These are phyloP conservation scores for Fusarium beomiforme DNA, from an alignment of 2,329 filamentous ascomycete genomes.

Conservation along the genomic window DNA sequence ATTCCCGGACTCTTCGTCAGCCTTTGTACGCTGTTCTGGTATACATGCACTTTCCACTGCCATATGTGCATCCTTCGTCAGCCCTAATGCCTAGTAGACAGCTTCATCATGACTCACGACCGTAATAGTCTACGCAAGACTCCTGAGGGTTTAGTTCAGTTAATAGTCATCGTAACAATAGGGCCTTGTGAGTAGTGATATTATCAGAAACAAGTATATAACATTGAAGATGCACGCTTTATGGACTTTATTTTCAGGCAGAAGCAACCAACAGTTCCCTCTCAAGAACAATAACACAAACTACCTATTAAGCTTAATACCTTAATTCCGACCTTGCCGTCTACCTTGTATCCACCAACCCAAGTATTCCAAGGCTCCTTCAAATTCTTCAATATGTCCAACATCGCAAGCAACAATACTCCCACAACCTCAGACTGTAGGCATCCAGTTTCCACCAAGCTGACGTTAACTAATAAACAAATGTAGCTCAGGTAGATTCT, in stretches of 20 bases:
- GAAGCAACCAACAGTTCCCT: slow-evolving; percentile 6
- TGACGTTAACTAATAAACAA: slow-evolving; percentile 4
- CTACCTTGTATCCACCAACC: neutral
- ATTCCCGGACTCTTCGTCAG: slow-evolving; percentile 25
- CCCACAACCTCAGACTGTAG: slow-evolving; percentile 28
- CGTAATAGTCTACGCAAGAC: slow-evolving; percentile 22
- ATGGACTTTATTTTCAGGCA: slow-evolving; percentile 14
- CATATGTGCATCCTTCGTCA: slow-evolving; percentile 1
- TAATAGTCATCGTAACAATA: neutral
- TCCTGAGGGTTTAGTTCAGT: neutral
- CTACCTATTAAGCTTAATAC: slow-evolving; percentile 10
- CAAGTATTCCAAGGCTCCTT: neutral
- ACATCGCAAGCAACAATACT: slow-evolving; percentile 20
- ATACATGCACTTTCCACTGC: slow-evolving; percentile 9
- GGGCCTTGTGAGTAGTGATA: neutral
- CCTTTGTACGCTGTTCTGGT: slow-evolving; percentile 14
- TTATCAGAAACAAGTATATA: slow-evolving; percentile 37
- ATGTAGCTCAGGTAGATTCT: slow-evolving; percentile 18
- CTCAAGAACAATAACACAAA: neutral
- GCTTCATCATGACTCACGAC: slow-evolving; percentile 42
- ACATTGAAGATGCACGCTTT: neutral
- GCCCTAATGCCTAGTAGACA: slow-evolving; percentile 3
- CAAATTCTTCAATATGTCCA: slow-evolving; percentile 16
- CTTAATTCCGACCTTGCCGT: neutral
- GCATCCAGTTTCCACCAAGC: neutral